Evolutionary conservation across 2,329 filamentous ascomycete genomes (phyloP), one percentile per base, ranked within the genome.

Genomic region (Hypoxylon sp.): DNA sequence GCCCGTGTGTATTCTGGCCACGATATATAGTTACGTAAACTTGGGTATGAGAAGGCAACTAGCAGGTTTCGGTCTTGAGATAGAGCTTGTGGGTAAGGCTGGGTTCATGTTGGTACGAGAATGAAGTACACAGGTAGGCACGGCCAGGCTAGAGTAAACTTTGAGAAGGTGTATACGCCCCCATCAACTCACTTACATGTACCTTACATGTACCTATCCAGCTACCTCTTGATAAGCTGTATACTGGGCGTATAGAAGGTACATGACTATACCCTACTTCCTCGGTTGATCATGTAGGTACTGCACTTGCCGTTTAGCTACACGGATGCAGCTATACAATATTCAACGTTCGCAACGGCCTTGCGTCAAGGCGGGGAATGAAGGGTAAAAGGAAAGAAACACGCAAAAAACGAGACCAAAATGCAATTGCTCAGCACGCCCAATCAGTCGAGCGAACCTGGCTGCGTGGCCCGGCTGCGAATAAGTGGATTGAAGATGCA

Each of bases 401-500:
- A 54, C 1, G 49, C 17, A 17, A 57, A 51, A 51, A 59, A 49
- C 7, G 49, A 49, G 31, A 49, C 10, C 5, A 44, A 49, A 50
- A 5, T n/a, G 17, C 35, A 57, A n/a, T 40, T 49, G 22, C n/a
- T 37, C 35, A 60, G 56, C 10, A 48, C 14, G 37, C 51, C 64
- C 68, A 68, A 68, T 70, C 61, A 70, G 46, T 70, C 33, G 30
- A 50, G 6, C 17, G 14, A 50, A 44, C 50, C 31, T 54, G 57
- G 13, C 42, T 69, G 64, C 61, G 69, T 69, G 66, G 44, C 48
- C 64, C 61, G 42, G 20, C 57, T 65, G 60, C 14, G 58, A 48
- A 59, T 31, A 61, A 66, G 69, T 67, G 69, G 68, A 49, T 61
- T 67, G 51, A 58, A 64, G 48, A 60, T 59, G 55, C 46, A 66